These are phyloP conservation scores for Cercis canadensis DNA, from an alignment of 306 rosid genomes.

Conservation along the genomic window DNA sequence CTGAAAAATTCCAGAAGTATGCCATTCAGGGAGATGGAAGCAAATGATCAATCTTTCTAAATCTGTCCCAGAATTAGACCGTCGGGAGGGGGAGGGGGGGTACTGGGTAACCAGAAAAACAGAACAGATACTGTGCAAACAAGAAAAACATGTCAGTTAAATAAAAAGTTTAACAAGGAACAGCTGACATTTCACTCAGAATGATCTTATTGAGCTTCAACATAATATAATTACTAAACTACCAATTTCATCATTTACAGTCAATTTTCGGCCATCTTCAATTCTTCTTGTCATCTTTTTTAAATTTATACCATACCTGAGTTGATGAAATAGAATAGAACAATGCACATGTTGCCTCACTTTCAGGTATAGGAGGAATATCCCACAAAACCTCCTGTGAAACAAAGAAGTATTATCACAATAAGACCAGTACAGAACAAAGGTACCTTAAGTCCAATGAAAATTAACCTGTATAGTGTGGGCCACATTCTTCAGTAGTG, in stretches of 20 bases:
- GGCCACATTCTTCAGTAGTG: conserved; percentile 82
- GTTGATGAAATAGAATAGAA: conserved; percentile 97
- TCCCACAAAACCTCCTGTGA: conserved; percentile 94
- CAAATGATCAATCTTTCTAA: background rate
- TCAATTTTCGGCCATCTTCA: conserved; percentile 25
- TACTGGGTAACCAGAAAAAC: conserved; percentile 11
- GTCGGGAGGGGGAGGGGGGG: conserved; percentile 10
- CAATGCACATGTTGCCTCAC: conserved; percentile 88
- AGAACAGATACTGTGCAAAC: conserved; percentile 35
- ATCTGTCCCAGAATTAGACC: conserved; percentile 17
- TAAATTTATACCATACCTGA: conserved; percentile 60
- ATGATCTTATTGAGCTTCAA: no score
- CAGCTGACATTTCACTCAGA: conserved; percentile 36
- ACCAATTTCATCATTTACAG: background rate
- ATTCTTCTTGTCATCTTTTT: conserved; percentile 14
- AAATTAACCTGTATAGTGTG: conserved; percentile 47
- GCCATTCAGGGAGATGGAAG: conserved; percentile 33
- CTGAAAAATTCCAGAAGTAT: conserved; percentile 54
- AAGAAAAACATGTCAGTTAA: conserved; percentile 26
- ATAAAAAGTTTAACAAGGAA: conserved; percentile 26
- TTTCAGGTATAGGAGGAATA: conserved; percentile 82
- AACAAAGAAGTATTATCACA: conserved; percentile 18
- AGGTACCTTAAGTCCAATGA: conserved; percentile 25
- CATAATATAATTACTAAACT: conserved; percentile 23
- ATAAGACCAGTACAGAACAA: conserved; percentile 11